These are phyloP conservation scores for Phalaenopsis equestris DNA, from an alignment of 106 monocot species.

Conservation along the genomic window DNA sequence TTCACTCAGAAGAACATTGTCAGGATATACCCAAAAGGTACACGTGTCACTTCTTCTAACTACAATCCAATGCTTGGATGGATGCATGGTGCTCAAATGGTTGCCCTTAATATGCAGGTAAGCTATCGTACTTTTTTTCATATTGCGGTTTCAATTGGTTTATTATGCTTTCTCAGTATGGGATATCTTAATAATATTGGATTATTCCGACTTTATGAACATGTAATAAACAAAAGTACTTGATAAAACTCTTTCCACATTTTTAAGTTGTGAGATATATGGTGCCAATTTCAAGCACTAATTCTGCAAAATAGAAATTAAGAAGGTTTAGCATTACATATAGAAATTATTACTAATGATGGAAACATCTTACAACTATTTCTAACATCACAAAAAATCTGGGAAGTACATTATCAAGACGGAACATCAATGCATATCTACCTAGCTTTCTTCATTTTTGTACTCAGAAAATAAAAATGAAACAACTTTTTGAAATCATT, in stretches of 20 bases:
- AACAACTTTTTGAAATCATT: too few relatives aligned
- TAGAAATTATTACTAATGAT: neutral
- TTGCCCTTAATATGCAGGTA: constrained; percentile 94
- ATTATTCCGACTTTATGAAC: neutral
- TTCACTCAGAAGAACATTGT: constrained; percentile 76
- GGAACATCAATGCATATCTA: too few relatives aligned
- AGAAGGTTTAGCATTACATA: neutral
- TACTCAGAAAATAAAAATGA: too few relatives aligned
- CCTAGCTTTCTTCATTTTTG: too few relatives aligned
- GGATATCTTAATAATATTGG: neutral
- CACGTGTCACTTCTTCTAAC: constrained; percentile 65
- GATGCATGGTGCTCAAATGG: constrained; percentile 94
- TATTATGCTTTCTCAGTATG: neutral
- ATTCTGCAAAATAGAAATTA: neutral
- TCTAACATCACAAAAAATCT: neutral
- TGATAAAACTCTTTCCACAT: too few relatives aligned
- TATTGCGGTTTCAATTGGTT: neutral
- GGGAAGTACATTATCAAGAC: neutral
- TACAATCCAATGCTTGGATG: constrained; percentile 84
- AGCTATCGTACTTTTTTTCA: neutral
- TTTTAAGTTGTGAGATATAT: neutral
- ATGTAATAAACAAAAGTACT: neutral
- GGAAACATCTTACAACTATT: neutral
- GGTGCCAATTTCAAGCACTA: neutral
- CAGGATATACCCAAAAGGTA: constrained; percentile 68